Conservation (phyloP, 345 rosid genomes). For the Firmiana major region DNA sequence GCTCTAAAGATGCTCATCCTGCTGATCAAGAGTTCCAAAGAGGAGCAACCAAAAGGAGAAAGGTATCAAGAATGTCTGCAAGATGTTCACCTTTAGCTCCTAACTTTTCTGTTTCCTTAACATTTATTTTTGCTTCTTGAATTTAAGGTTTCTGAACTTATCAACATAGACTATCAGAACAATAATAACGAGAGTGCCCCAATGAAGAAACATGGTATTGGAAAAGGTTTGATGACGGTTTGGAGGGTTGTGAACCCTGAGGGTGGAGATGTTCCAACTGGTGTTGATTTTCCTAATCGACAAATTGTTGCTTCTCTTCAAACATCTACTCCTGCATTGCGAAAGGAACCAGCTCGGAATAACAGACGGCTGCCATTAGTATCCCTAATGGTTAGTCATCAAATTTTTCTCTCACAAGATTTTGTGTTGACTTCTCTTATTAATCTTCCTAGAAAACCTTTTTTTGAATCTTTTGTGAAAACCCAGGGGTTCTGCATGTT, state of each 20-base stretch:
- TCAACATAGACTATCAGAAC: slow-evolving; percentile 20
- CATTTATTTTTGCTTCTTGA: slow-evolving; percentile 9
- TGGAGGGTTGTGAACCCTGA: slow-evolving; percentile 74
- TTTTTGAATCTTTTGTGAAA: neutral
- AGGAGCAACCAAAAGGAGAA: slow-evolving; percentile 52
- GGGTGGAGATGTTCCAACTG: slow-evolving; percentile 49
- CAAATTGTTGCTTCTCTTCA: slow-evolving; percentile 20
- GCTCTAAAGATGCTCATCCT: slow-evolving; percentile 32
- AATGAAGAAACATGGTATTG: slow-evolving; percentile 78
- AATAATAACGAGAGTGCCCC: slow-evolving; percentile 26
- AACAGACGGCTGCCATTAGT: slow-evolving; percentile 45
- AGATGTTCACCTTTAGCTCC: neutral
- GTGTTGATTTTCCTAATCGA: slow-evolving; percentile 35
- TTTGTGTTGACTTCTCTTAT: neutral
- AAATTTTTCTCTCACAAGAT: slow-evolving; percentile 7
- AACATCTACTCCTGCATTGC: slow-evolving; percentile 18
- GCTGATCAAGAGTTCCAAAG: slow-evolving; percentile 35
- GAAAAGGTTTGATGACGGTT: slow-evolving; percentile 91
- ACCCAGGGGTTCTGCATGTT: no score
- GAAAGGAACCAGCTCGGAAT: slow-evolving; percentile 30
- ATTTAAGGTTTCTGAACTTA: slow-evolving; percentile 32
- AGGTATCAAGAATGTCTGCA: slow-evolving; percentile 43
- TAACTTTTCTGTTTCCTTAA: neutral
- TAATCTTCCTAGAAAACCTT: slow-evolving; percentile 6
- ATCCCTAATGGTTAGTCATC: slow-evolving; percentile 50